Conservation (phyloP, 2,329 filamentous ascomycete species). For the Ustulina deusta region DNA sequence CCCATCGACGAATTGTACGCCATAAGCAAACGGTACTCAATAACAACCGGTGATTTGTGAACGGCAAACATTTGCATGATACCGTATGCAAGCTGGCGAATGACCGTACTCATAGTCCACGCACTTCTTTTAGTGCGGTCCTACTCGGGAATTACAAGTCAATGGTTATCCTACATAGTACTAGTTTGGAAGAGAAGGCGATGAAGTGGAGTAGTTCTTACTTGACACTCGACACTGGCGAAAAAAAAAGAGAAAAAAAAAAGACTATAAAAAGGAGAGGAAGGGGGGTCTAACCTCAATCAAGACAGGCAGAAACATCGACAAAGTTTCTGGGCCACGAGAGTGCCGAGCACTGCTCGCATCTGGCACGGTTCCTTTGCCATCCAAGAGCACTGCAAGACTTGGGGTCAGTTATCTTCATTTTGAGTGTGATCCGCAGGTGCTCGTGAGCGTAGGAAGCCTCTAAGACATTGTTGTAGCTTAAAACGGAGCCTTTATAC, state of each 20-base stretch:
- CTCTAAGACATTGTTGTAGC: too few relatives aligned
- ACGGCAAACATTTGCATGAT: slow-evolving; percentile 46
- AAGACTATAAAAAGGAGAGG: not conserved
- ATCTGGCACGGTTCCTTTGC: slow-evolving; percentile 48
- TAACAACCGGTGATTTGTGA: slow-evolving; percentile 41
- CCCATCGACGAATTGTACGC: slow-evolving; percentile 49
- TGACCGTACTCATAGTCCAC: slow-evolving; percentile 54
- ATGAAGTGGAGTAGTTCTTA: too few relatives aligned
- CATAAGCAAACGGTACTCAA: slow-evolving; percentile 56
- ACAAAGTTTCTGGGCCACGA: slow-evolving; percentile 46
- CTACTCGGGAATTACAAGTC: slow-evolving; percentile 12
- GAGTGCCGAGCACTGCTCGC: slow-evolving; percentile 12
- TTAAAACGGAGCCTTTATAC: not conserved
- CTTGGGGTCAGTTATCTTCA: not conserved
- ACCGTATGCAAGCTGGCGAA: slow-evolving; percentile 55
- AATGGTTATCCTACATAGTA: not conserved
- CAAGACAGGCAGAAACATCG: slow-evolving; percentile 57
- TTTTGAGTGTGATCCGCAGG: not conserved
- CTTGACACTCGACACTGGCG: too few relatives aligned
- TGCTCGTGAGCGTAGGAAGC: not conserved
- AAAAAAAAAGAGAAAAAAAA: not conserved
- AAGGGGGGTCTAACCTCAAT: slow-evolving; percentile 51
- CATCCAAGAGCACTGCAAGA: slow-evolving; percentile 39
- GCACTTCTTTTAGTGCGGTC: slow-evolving; percentile 53
- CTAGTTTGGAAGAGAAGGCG: not conserved